These are phyloP conservation scores for Hygrocybe coccinea DNA, from an alignment of 768 basidiomycete genomes.

Conservation along the genomic window DNA sequence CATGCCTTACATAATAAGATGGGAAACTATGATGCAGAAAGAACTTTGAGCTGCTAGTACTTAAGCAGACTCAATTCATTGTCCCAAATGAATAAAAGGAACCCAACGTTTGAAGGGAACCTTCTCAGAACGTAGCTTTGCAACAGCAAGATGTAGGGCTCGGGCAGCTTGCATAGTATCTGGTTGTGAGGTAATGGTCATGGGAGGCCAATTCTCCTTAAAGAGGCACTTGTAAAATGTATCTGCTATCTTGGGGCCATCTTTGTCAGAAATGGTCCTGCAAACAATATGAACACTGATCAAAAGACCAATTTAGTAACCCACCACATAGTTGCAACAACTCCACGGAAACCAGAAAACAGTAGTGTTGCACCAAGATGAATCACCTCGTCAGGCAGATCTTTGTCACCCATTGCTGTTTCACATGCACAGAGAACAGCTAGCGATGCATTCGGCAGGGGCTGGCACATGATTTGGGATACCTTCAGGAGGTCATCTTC, in stretches of 20 bases:
- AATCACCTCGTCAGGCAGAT: slow-evolving; percentile 25
- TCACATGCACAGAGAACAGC: slow-evolving; percentile 46
- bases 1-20: no score
- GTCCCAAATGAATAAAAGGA: slow-evolving; percentile 22
- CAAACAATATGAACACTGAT: not conserved
- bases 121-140: slow-evolving; percentile 12
- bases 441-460: slow-evolving; percentile 26
- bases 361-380: slow-evolving; percentile 42
- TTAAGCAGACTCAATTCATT: no score
- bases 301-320: not conserved
- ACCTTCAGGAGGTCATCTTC: slow-evolving; percentile 19
- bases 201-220: slow-evolving; percentile 1
- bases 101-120: slow-evolving; percentile 16
- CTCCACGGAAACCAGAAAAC: slow-evolving; percentile 27
- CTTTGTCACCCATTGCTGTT: slow-evolving; percentile 32
- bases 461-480: slow-evolving; percentile 17
- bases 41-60: no score
- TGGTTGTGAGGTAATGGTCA: not conserved
- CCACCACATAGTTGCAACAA: slow-evolving; percentile 43
- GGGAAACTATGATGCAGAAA: no score
- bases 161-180: slow-evolving; percentile 15
- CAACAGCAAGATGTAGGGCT: slow-evolving; percentile 21
- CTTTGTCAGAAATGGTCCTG: slow-evolving; percentile 29
- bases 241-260: slow-evolving; percentile 30
- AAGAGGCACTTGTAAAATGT: slow-evolving; percentile 29